Conservation (phyloP, 306 rosid genomes). For the Vicia faba region DNA sequence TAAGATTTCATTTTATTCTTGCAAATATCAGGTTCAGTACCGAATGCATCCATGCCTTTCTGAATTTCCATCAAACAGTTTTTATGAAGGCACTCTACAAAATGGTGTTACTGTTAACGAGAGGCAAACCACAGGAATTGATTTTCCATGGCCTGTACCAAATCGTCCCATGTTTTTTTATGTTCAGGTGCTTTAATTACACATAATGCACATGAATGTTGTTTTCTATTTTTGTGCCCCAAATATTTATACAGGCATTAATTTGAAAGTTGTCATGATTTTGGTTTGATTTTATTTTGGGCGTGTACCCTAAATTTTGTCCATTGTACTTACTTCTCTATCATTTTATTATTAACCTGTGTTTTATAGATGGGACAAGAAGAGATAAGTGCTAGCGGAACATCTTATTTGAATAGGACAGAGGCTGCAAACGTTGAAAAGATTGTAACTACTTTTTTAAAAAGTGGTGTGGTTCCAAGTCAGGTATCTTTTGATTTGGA, state of each 20-base stretch:
- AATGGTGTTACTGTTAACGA: slow-evolving; percentile 97
- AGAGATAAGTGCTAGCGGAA: slow-evolving; percentile 98
- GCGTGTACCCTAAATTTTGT: slow-evolving; percentile 2
- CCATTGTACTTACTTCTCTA: background rate
- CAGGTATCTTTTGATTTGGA: slow-evolving; percentile 59
- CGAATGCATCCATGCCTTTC: slow-evolving; percentile 99
- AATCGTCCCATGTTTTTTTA: slow-evolving; percentile 99
- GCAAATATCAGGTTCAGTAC: slow-evolving; percentile 80
- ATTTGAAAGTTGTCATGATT: background rate
- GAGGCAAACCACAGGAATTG: slow-evolving; percentile 92
- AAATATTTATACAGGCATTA: slow-evolving; percentile 4
- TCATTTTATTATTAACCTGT: slow-evolving; percentile 23
- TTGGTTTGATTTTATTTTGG: background rate
- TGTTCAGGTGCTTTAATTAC: slow-evolving; percentile 72
- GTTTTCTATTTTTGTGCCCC: slow-evolving; percentile 23
- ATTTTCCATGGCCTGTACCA: slow-evolving; percentile 99
- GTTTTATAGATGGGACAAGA: slow-evolving; percentile 97
- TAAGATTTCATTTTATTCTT: slow-evolving; percentile 22
- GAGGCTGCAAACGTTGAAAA: slow-evolving; percentile 99
- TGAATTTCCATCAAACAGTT: slow-evolving; percentile 97
- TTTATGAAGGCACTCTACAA: slow-evolving; percentile 97
- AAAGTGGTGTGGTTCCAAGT: slow-evolving; percentile 96
- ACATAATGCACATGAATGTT: background rate
- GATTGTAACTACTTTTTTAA: slow-evolving; percentile 95
- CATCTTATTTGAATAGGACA: slow-evolving; percentile 94